Conservation (phyloP, 345 rosid species). For the Mercurialis annua region DNA sequence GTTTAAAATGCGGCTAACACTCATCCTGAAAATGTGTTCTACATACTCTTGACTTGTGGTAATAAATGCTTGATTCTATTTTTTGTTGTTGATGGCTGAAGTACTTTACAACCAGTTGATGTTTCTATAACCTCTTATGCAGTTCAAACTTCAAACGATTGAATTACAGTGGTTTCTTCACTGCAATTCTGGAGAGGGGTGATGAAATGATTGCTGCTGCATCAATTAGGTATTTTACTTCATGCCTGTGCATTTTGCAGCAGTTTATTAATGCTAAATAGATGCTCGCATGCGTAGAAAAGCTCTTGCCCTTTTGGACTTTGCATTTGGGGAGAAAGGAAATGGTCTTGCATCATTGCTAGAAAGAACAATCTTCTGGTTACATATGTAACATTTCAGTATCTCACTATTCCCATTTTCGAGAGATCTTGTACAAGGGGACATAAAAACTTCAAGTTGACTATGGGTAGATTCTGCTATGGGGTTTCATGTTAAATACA, state of each 20-base stretch:
- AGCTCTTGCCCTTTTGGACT: not conserved
- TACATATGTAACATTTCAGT: no score
- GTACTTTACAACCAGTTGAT: not conserved
- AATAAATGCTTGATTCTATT: not conserved
- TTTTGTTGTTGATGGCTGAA: not conserved
- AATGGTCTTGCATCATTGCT: not conserved
- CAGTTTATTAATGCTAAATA: slow-evolving; percentile 4
- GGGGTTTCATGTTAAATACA: not conserved
- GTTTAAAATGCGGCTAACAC: not conserved
- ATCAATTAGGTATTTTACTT: slow-evolving; percentile 62
- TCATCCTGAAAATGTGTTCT: no score
- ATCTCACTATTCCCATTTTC: not conserved
- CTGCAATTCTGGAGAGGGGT: slow-evolving; percentile 76
- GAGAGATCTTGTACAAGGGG: not conserved
- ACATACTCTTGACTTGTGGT: not conserved
- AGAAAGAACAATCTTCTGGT: not conserved
- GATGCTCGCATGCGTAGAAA: not conserved
- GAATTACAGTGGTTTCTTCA: slow-evolving; percentile 66
- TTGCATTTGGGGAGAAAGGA: slow-evolving; percentile 9
- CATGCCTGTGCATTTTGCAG: not conserved
- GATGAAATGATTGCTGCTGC: slow-evolving; percentile 86
- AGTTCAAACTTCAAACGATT: slow-evolving; percentile 89
- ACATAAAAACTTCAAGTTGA: not conserved
- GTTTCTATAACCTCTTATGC: slow-evolving; percentile 16
- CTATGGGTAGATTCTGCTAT: not conserved